Evolutionary conservation across 1,284 basidiomycete genomes (phyloP).

Genomic region (Rhodotorula sp.): DNA sequence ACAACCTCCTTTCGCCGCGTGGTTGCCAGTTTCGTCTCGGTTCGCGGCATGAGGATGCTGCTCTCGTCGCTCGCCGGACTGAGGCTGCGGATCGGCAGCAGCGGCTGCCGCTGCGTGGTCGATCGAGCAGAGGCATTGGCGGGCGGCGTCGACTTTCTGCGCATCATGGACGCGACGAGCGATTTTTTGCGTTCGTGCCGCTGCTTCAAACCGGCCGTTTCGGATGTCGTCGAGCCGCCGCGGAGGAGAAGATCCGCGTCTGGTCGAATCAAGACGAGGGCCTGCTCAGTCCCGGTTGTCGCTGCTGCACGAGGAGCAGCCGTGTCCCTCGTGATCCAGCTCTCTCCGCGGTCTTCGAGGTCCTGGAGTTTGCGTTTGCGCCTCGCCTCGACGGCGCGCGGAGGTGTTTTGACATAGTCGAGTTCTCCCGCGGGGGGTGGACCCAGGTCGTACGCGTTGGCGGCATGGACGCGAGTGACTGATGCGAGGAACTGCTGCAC

Average conservation of each 20-base stretch:
- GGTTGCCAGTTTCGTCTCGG: not conserved
- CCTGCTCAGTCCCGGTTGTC: conserved; percentile 1
- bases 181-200: not conserved
- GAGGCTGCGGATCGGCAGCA: too few species aligned
- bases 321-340: not conserved
- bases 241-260: not conserved
- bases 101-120: too few species aligned
- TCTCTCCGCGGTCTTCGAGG: not conserved
- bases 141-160: not conserved
- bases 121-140: too few species aligned
- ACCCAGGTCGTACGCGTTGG: conserved; percentile 5
- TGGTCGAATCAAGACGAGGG: conserved; percentile 21
- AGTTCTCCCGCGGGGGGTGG: conserved; percentile 3
- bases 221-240: not conserved
- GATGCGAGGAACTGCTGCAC: conserved; percentile 17
- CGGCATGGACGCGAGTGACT: not conserved
- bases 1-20: not conserved
- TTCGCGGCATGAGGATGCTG: conserved; percentile 12
- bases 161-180: not conserved
- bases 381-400: not conserved
- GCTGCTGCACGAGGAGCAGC: too few species aligned
- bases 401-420: not conserved
- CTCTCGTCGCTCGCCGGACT: conserved; percentile 9
- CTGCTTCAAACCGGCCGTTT: conserved; percentile 11
- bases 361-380: not conserved